A percentile compares a stretch with the other conserved stretches of the same genome.
phyloP scores from a whole-genome alignment of 129 eudicot species.

The Helianthus tuberosus region DNA sequence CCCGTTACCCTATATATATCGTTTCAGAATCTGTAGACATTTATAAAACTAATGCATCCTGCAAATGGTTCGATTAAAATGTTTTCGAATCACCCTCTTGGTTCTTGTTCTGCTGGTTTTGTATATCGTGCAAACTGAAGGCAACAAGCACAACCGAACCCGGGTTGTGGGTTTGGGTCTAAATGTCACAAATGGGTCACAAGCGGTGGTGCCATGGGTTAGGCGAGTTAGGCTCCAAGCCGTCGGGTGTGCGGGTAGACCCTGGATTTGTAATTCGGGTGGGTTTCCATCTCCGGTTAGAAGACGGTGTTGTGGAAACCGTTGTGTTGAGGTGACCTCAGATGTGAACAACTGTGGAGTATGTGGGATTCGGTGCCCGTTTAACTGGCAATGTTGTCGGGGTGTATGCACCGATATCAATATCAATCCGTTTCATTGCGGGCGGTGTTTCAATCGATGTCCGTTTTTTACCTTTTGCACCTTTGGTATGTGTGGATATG shows the following conservation, averaged over 20 bases:
- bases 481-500: slow-evolving; percentile 81
- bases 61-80: slow-evolving; percentile 33
- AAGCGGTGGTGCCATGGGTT: slow-evolving; percentile 56
- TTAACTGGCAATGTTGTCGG: slow-evolving; percentile 67
- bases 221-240: slow-evolving; percentile 50
- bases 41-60: slow-evolving; percentile 32
- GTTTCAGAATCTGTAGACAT: background rate
- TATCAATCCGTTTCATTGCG: slow-evolving; percentile 63
- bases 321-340: slow-evolving; percentile 65
- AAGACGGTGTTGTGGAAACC: slow-evolving; percentile 59
- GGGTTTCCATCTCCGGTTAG: slow-evolving; percentile 40
- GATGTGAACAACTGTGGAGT: slow-evolving; percentile 78
- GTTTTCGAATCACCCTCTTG: slow-evolving; percentile 17
- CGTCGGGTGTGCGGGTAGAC: slow-evolving; percentile 55
- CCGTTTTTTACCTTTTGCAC: slow-evolving; percentile 49
- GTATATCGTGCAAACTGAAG: slow-evolving; percentile 16
- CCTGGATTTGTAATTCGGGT: slow-evolving; percentile 59
- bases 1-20: slow-evolving; percentile 34
- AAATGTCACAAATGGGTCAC: slow-evolving; percentile 29
- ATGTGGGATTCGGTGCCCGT: slow-evolving; percentile 77
- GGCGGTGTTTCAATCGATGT: slow-evolving; percentile 60
- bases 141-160: slow-evolving; percentile 20
- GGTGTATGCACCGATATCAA: slow-evolving; percentile 62
- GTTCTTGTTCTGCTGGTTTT: slow-evolving; percentile 28
- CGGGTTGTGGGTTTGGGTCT: slow-evolving; percentile 27